phyloP scores from a whole-genome alignment of 2,329 filamentous ascomycete genomes.

The Parastagonospora avenae region DNA sequence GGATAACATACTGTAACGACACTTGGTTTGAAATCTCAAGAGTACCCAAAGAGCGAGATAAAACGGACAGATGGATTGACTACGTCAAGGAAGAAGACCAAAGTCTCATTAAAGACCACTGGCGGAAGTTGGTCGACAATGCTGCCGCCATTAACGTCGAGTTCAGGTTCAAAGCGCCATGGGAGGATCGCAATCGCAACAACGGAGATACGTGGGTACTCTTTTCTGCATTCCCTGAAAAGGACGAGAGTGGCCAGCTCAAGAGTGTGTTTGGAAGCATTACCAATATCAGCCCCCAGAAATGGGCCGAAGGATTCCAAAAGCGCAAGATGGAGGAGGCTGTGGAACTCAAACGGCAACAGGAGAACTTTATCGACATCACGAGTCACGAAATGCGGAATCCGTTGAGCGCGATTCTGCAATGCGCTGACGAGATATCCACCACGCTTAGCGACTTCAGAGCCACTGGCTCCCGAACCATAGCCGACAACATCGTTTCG shows the following conservation, averaged over 20 bases:
- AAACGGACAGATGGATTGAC: slow-evolving; percentile 72
- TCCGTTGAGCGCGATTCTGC: slow-evolving; percentile 73
- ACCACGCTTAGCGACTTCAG: slow-evolving; percentile 54
- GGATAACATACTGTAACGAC: slow-evolving; percentile 81
- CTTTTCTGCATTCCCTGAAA: slow-evolving; percentile 77
- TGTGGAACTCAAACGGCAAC: slow-evolving; percentile 77
- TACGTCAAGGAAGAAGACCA: slow-evolving; percentile 72
- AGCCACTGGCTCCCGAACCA: slow-evolving; percentile 54
- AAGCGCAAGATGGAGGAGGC: slow-evolving; percentile 79
- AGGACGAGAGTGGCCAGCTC: slow-evolving; percentile 64
- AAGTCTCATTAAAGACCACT: slow-evolving; percentile 62
- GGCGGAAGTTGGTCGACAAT: slow-evolving; percentile 66
- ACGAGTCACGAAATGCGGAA: slow-evolving; percentile 79
- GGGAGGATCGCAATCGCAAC: slow-evolving; percentile 61
- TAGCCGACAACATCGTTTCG: slow-evolving; percentile 55
- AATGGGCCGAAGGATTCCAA: slow-evolving; percentile 82
- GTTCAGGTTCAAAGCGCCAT: slow-evolving; percentile 74
- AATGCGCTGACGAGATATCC: slow-evolving; percentile 77
- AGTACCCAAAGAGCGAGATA: slow-evolving; percentile 64
- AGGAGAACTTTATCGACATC: slow-evolving; percentile 83
- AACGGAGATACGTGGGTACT: slow-evolving; percentile 75
- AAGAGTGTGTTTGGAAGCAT: slow-evolving; percentile 81
- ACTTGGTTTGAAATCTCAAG: slow-evolving; percentile 73
- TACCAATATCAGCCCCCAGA: slow-evolving; percentile 85
- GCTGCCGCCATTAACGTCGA: slow-evolving; percentile 71